Percentiles rank a stretch among this genome's conserved stretches.
phyloP scores from a whole-genome alignment of 257 asterid species.

The Solanum etuberosum region DNA sequence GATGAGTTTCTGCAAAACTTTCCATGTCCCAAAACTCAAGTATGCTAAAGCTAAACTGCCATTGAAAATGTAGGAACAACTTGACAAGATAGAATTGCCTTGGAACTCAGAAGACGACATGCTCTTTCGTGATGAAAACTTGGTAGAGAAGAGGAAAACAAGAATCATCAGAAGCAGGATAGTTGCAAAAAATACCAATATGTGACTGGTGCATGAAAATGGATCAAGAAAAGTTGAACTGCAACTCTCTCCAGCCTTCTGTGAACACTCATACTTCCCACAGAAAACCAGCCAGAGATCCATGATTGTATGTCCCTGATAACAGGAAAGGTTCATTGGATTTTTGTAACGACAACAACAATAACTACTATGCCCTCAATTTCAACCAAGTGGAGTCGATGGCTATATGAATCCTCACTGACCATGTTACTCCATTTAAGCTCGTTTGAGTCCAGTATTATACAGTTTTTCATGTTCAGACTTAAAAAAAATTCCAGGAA shows the following conservation, averaged over 20 bases:
- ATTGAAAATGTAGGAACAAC: constrained; percentile 1
- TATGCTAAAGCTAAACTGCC: constrained; percentile 1
- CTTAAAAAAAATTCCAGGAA: neutral
- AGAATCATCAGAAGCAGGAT: constrained; percentile 4
- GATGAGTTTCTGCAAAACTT: neutral
- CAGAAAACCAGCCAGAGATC: constrained; percentile 5
- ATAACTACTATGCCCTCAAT: neutral
- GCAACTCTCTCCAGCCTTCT: neutral
- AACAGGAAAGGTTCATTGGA: neutral
- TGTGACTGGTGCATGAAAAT: constrained; percentile 5
- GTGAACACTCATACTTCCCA: constrained; percentile 1
- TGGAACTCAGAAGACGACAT: neutral
- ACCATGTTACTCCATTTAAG: neutral
- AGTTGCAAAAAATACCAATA: constrained; percentile 2
- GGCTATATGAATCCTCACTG: neutral
- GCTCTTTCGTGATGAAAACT: neutral
- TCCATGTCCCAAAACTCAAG: constrained; percentile 4
- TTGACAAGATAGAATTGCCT: neutral
- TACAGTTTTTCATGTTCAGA: neutral
- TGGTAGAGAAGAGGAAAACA: neutral
- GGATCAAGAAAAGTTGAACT: neutral
- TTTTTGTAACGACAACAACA: neutral
- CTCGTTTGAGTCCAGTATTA: neutral
- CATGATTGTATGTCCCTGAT: neutral
- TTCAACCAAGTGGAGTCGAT: neutral